phyloP scores from a whole-genome alignment of 2,329 filamentous ascomycete species.

The Ciborinia camelliae region DNA sequence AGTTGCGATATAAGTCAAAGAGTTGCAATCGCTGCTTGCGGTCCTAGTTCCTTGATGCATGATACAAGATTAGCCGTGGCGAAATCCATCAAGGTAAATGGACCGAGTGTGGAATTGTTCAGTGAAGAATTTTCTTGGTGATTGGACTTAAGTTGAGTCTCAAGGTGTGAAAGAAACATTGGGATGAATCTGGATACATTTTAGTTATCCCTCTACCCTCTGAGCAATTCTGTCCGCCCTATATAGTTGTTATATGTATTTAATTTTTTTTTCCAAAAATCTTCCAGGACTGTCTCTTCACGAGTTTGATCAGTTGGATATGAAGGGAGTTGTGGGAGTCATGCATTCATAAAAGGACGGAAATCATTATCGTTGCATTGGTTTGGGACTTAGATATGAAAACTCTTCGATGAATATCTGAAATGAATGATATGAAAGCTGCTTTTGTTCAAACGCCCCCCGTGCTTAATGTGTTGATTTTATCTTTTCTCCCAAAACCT shows the following conservation, averaged over 20 bases:
- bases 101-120: slow-evolving; percentile 50
- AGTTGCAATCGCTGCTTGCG: slow-evolving; percentile 48
- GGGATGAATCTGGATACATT: too few relatives aligned
- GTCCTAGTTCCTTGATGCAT: slow-evolving; percentile 45
- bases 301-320: not conserved
- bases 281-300: not conserved
- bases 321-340: not conserved
- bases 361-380: not conserved
- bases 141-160: too few relatives aligned
- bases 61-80: slow-evolving; percentile 46
- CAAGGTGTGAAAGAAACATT: too few relatives aligned
- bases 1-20: slow-evolving; percentile 39
- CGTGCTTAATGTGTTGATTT: too few relatives aligned
- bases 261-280: too few relatives aligned
- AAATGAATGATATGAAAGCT: not conserved
- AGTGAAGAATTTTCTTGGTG: slow-evolving; percentile 41
- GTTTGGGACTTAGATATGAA: not conserved
- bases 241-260: too few relatives aligned
- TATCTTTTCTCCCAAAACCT: too few relatives aligned
- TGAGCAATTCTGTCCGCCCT: too few relatives aligned
- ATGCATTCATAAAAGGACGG: too few relatives aligned
- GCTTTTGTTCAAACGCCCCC: too few relatives aligned
- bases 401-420: not conserved
- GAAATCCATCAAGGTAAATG: slow-evolving; percentile 43
- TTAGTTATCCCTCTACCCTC: too few relatives aligned